Evolutionary conservation across 2,329 filamentous ascomycete species (phyloP), one percentile per base, ranked within the genome.

Genomic region (Alternaria gansuensis): DNA sequence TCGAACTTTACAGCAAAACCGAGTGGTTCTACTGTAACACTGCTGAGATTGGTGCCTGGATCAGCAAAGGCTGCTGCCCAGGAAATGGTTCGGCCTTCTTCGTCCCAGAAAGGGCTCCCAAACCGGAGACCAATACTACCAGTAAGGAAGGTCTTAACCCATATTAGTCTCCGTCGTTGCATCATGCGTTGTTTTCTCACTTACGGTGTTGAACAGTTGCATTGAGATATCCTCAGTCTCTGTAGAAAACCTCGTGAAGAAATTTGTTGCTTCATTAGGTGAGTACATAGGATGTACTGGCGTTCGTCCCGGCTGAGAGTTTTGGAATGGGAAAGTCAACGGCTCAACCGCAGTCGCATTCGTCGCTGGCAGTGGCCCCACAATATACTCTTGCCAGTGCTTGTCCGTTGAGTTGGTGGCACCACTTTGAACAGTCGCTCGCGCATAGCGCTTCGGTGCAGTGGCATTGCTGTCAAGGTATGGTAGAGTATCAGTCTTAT

Each of bases 281-380:
- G 58, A 61, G 40, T 57, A 60, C 36, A 55, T 28, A 4, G 58
- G 24, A 59, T 63, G 49, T 1, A 66, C 40, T 14, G 31, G 52
- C 17, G 57, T 70, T 37, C 57, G 67, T 37, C 66, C 64, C 1
- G 56, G 51, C 5, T 67, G 34, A 9, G 56, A 31, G 26, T 67
- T 65, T 58, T 70, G 63, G 49, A 70, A 70, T 4, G 62, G 65
- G 33, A 61, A 71, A 5, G 63, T 59, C 34, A 71, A 62, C 13
- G 66, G 66, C 33, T 59, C 17, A 21, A 69, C 52, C 0, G 76
- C 77, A 0, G 79, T 80, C 1, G 71, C 69, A 37, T 80, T 75
- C 24, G 74, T 71, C 39, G 83, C 69, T 3, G 82, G 82, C 24
- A 85, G 66, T 14, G 83, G 83, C 0, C 83, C 83, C 14, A 85